A percentile compares a stretch with the other conserved stretches of the same genome.
Evolutionary conservation across 2,329 filamentous ascomycete genomes (phyloP).

Genomic region (Hawksworthiomyces lignivorus): DNA sequence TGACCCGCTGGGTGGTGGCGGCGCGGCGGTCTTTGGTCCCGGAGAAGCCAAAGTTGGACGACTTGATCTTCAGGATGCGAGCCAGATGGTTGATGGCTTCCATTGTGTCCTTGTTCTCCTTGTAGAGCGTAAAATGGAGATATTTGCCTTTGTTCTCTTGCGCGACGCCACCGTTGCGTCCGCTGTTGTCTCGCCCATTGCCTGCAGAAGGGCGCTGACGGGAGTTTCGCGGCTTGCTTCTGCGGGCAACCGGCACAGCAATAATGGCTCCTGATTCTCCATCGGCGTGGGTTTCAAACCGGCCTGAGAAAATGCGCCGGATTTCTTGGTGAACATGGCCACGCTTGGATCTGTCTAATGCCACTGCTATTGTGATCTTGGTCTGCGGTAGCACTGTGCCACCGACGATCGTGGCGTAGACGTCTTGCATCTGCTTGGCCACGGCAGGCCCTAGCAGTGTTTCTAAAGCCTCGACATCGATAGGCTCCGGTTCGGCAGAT

Average conservation of each 20-base stretch:
- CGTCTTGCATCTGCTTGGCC: constrained; percentile 31
- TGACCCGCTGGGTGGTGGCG: constrained; percentile 76
- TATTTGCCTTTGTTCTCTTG: constrained; percentile 54
- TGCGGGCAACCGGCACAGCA: constrained; percentile 31
- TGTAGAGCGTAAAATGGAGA: constrained; percentile 86
- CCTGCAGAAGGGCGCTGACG: constrained; percentile 15
- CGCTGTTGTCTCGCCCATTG: constrained; percentile 3
- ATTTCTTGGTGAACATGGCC: constrained; percentile 51
- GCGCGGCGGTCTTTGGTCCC: constrained; percentile 88
- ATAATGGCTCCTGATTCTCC: constrained; percentile 48
- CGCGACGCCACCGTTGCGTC: constrained; percentile 14
- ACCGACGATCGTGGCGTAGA: constrained; percentile 30
- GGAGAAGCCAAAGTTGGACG: constrained; percentile 65
- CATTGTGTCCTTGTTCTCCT: constrained; percentile 97
- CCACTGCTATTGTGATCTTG: constrained; percentile 31
- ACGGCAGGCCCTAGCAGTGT: constrained; percentile 32
- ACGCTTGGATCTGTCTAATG: constrained; percentile 38
- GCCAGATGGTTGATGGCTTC: constrained; percentile 74
- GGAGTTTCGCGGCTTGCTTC: constrained; percentile 1
- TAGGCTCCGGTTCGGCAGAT: constrained; percentile 17
- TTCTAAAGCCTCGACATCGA: constrained; percentile 29
- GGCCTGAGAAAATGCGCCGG: constrained; percentile 70
- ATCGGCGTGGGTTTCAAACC: constrained; percentile 66
- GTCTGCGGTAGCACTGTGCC: constrained; percentile 20
- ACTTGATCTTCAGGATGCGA: constrained; percentile 64